phyloP scores from a whole-genome alignment of 2,329 filamentous ascomycete species.

The Colletotrichum gigasporum region DNA sequence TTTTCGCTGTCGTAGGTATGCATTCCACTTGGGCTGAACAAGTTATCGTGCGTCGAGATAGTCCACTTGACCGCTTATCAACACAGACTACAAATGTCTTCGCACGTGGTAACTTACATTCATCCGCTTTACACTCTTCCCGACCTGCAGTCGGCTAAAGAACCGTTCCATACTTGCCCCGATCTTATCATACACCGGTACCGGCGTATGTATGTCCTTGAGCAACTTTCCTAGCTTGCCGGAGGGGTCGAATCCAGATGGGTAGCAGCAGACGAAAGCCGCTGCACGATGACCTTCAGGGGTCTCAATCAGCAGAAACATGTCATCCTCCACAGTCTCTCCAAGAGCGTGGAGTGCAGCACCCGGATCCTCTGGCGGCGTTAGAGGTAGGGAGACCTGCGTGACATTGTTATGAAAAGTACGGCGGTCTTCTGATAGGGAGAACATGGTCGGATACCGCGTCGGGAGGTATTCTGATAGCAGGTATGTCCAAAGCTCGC shows the following conservation, averaged over 20 bases:
- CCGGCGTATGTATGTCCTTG: slow-evolving; percentile 59
- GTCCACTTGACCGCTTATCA: slow-evolving; percentile 51
- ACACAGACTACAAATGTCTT: background rate
- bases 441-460: slow-evolving; percentile 60
- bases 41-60: slow-evolving; percentile 51
- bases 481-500: slow-evolving; percentile 59
- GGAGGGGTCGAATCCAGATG: slow-evolving; percentile 61
- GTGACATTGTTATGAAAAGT: slow-evolving; percentile 53
- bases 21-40: slow-evolving; percentile 52
- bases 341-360: slow-evolving; percentile 52
- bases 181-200: slow-evolving; percentile 65
- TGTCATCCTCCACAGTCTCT: slow-evolving; percentile 64
- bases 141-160: slow-evolving; percentile 57
- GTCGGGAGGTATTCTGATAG: slow-evolving; percentile 56
- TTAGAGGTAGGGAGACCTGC: slow-evolving; percentile 38
- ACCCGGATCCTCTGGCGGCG: slow-evolving; percentile 39
- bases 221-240: slow-evolving; percentile 59
- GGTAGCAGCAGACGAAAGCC: slow-evolving; percentile 63
- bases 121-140: slow-evolving; percentile 57
- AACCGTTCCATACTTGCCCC: slow-evolving; percentile 64
- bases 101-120: slow-evolving; percentile 49
- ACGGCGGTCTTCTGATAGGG: slow-evolving; percentile 41
- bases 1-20: slow-evolving; percentile 46
- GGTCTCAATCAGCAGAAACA: slow-evolving; percentile 59
- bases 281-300: slow-evolving; percentile 51